A percentile compares a stretch with the other conserved stretches of the same genome.
Evolutionary conservation across 331 rosid genomes (phyloP).

Genomic region (Quercus lobata): DNA sequence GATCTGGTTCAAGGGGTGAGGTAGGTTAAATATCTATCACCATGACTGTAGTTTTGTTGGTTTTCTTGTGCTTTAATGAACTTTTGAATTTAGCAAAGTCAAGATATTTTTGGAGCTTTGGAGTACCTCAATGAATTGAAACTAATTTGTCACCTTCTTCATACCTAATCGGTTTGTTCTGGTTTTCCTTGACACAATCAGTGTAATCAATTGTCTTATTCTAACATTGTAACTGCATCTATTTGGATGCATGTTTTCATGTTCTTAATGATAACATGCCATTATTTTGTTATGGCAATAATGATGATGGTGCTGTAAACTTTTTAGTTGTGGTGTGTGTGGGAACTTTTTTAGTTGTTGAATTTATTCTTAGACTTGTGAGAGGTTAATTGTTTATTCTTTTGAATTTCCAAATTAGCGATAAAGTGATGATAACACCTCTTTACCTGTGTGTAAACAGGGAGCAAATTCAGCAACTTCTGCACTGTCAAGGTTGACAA

Average conservation of each 20-base stretch:
- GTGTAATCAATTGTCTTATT: too few species aligned
- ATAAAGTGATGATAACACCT: conserved; percentile 13
- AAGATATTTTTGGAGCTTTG: neutral
- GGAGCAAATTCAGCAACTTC: conserved; percentile 48
- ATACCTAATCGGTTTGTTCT: too few species aligned
- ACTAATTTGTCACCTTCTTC: too few species aligned
- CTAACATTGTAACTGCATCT: neutral
- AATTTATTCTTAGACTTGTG: neutral
- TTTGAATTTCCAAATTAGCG: neutral
- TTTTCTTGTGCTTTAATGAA: neutral
- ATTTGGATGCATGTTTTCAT: neutral
- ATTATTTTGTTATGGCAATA: neutral
- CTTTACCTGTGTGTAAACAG: conserved; percentile 44
- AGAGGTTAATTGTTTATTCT: neutral
- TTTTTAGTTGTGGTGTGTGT: too few species aligned
- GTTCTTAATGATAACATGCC: neutral
- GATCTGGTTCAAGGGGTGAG: conserved; percentile 50
- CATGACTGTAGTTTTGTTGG: neutral
- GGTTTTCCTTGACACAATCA: too few species aligned
- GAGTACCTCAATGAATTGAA: neutral
- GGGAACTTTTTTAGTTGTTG: neutral
- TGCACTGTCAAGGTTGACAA: conserved; percentile 71
- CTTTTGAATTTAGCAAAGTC: neutral
- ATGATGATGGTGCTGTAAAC: too few species aligned
- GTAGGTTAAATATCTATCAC: conserved; percentile 35